phyloP scores from a whole-genome alignment of 2,329 filamentous ascomycete species.

The Fusarium sp. region DNA sequence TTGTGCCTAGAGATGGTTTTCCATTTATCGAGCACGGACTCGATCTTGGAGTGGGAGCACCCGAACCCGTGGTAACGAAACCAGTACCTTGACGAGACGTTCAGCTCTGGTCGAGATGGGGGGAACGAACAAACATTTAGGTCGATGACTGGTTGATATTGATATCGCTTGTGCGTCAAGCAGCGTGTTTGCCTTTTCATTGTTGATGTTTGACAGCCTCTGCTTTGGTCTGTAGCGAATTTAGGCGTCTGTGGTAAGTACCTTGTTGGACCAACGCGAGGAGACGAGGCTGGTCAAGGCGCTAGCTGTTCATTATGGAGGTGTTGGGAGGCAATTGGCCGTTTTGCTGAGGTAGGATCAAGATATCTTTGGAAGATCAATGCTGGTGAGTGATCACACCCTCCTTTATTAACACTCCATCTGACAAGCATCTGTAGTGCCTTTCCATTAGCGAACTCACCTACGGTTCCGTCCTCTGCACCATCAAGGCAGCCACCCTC shows the following conservation, averaged over 20 bases:
- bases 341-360: conserved; percentile 10
- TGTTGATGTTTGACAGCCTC: neutral
- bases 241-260: neutral
- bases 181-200: fast-evolving
- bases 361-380: neutral
- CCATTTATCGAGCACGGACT: too few species aligned
- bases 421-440: neutral
- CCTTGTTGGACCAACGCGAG: neutral
- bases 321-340: conserved; percentile 9
- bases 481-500: neutral
- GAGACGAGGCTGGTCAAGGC: neutral
- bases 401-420: fast-evolving
- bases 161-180: neutral
- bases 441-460: conserved; percentile 3
- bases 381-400: neutral
- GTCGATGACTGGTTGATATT: conserved; percentile 8
- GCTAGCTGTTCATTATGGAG: neutral
- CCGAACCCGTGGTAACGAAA: neutral
- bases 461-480: conserved; percentile 7
- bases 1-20: neutral
- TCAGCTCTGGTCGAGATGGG: neutral
- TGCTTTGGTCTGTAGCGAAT: neutral
- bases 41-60: neutral
- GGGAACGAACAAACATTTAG: neutral
- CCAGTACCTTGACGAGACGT: neutral